These are phyloP conservation scores for Suillus luteus DNA, from an alignment of 768 basidiomycete genomes.

Conservation along the genomic window DNA sequence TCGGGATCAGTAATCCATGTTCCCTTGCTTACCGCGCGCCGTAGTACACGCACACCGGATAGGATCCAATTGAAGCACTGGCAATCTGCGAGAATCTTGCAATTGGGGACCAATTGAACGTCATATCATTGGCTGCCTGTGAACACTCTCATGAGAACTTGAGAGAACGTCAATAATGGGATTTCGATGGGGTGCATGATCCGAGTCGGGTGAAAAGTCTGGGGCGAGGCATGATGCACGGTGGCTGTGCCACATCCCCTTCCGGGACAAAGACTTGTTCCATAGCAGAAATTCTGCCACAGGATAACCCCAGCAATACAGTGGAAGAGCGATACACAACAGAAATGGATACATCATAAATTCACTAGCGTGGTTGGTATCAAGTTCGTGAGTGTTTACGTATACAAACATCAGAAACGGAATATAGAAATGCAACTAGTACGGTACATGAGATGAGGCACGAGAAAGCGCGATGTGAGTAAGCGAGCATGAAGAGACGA, in stretches of 20 bases:
- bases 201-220: background rate
- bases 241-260: background rate
- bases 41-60: background rate
- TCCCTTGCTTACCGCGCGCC: background rate
- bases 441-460: conserved; percentile 6
- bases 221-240: background rate
- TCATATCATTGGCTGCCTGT: background rate
- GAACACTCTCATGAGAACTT: background rate
- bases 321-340: background rate
- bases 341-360: conserved; percentile 7
- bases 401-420: background rate
- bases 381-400: conserved; percentile 7
- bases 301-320: background rate
- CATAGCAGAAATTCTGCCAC: background rate
- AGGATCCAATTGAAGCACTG: background rate
- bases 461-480: background rate
- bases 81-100: background rate
- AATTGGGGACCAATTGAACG: background rate
- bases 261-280: background rate
- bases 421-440: conserved; percentile 9
- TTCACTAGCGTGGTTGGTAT: conserved; percentile 8
- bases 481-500: background rate
- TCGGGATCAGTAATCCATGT: background rate
- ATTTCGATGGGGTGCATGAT: background rate
- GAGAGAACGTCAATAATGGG: background rate